phyloP scores from a whole-genome alignment of 1,139 yeast genomes.

The Magnusiomyces tetraspermus region DNA sequence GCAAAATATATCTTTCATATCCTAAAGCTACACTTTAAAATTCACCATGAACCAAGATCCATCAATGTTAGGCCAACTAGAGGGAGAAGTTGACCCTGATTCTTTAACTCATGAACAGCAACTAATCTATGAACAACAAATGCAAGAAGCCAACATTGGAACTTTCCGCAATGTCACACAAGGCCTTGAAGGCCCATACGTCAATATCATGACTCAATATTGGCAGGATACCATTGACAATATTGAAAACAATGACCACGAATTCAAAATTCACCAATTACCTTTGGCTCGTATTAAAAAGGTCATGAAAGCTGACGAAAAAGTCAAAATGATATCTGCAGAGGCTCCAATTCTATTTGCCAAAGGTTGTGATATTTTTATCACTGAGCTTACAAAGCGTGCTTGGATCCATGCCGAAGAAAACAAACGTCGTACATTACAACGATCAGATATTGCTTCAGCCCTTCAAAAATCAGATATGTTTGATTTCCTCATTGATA shows the following conservation, averaged over 20 bases:
- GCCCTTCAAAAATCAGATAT: constrained; percentile 91
- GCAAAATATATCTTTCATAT: too few relatives aligned
- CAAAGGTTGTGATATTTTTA: constrained; percentile 93
- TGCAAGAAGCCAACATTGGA: constrained; percentile 16
- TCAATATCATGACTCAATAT: constrained; percentile 85
- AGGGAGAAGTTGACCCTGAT: constrained; percentile 11
- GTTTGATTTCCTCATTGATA: constrained; percentile 93
- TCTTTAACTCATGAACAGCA: constrained; percentile 11
- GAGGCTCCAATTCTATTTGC: constrained; percentile 97
- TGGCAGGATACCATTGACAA: constrained; percentile 90
- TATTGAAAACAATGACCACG: constrained; percentile 83
- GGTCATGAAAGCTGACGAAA: constrained; percentile 97
- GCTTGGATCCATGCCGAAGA: constrained; percentile 99
- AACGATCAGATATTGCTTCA: constrained; percentile 88
- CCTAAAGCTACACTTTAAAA: too few relatives aligned
- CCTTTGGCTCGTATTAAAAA: constrained; percentile 91
- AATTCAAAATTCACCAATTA: constrained; percentile 85
- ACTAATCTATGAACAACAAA: constrained; percentile 3
- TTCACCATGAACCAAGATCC: constrained; percentile 1
- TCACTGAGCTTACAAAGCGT: constrained; percentile 92
- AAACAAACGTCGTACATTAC: constrained; percentile 85
- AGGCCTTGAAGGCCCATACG: constrained; percentile 73
- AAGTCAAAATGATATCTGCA: constrained; percentile 93
- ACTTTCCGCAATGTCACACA: constrained; percentile 83
- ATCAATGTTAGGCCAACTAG: background rate